phyloP scores from a whole-genome alignment of 305 asterid species.

The Rubia tinctorum region DNA sequence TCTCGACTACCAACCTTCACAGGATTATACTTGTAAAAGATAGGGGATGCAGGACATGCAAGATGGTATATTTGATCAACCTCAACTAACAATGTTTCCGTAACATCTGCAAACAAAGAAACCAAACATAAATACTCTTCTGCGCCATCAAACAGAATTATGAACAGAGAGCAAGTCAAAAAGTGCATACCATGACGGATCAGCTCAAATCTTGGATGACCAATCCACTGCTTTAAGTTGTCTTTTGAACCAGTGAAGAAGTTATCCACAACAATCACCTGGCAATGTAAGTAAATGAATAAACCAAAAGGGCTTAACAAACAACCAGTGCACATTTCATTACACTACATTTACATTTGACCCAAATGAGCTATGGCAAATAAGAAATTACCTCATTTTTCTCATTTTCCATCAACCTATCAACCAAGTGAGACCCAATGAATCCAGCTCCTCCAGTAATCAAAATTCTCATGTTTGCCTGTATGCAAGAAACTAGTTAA shows the following conservation, averaged over 20 bases:
- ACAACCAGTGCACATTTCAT: background rate
- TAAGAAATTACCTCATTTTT: conserved; percentile 40
- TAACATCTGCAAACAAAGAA: conserved; percentile 59
- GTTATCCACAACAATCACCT: conserved; percentile 54
- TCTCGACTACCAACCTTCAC: conserved; percentile 60
- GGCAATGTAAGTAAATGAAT: background rate
- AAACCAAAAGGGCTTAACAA: background rate
- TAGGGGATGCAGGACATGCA: conserved; percentile 99
- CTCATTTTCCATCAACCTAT: conserved; percentile 46
- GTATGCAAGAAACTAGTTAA: background rate
- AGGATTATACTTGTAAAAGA: conserved; percentile 94
- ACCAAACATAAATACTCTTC: background rate
- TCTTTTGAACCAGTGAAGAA: conserved; percentile 51
- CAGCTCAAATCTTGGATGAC: conserved; percentile 55
- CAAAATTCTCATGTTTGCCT: conserved; percentile 55
- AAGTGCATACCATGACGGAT: conserved; percentile 43
- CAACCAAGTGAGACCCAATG: conserved; percentile 56
- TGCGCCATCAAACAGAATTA: background rate
- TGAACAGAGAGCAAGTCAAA: background rate
- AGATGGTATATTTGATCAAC: conserved; percentile 97
- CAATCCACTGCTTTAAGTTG: conserved; percentile 47
- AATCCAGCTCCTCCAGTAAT: conserved; percentile 57
- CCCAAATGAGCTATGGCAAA: background rate
- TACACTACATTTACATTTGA: background rate
- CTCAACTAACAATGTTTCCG: conserved; percentile 78